phyloP scores from a whole-genome alignment of 768 basidiomycete species.

The Mycena indigotica region DNA sequence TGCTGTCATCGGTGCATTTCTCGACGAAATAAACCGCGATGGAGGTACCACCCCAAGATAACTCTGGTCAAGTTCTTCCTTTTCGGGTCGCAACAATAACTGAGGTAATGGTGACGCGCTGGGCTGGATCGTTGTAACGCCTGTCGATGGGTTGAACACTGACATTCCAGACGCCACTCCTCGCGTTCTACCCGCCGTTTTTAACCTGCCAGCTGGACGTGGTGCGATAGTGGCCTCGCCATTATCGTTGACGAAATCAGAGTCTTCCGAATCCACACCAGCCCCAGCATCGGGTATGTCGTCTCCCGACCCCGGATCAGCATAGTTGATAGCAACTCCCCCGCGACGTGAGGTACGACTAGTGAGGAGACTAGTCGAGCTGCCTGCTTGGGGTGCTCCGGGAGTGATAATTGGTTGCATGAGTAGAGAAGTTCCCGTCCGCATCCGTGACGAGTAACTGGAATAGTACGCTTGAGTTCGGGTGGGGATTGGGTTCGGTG shows the following conservation, averaged over 20 bases:
- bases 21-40: slow-evolving; percentile 69
- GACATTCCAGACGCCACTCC: slow-evolving; percentile 49
- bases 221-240: slow-evolving; percentile 56
- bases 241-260: slow-evolving; percentile 57
- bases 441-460: slow-evolving; percentile 86
- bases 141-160: slow-evolving; percentile 57
- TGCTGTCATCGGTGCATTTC: slow-evolving; percentile 55
- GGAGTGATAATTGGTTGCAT: slow-evolving; percentile 77
- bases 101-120: slow-evolving; percentile 40
- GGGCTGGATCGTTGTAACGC: slow-evolving; percentile 35
- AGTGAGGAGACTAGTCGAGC: slow-evolving; percentile 40
- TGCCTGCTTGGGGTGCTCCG: slow-evolving; percentile 74
- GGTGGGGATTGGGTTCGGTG: slow-evolving; percentile 60
- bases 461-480: slow-evolving; percentile 72
- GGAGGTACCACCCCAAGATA: slow-evolving; percentile 89
- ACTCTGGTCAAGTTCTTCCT: slow-evolving; percentile 77
- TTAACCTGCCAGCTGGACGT: slow-evolving; percentile 56
- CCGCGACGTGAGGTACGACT: slow-evolving; percentile 60
- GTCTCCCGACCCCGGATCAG: slow-evolving; percentile 83
- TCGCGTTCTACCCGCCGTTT: slow-evolving; percentile 38
- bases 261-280: slow-evolving; percentile 75
- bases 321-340: slow-evolving; percentile 81
- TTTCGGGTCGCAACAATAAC: slow-evolving; percentile 44
- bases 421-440: slow-evolving; percentile 86
- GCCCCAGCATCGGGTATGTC: slow-evolving; percentile 81